Evolutionary conservation across 2,329 filamentous ascomycete genomes (phyloP), one percentile per base, ranked within the genome.

Genomic region (Penicillium polonicum): DNA sequence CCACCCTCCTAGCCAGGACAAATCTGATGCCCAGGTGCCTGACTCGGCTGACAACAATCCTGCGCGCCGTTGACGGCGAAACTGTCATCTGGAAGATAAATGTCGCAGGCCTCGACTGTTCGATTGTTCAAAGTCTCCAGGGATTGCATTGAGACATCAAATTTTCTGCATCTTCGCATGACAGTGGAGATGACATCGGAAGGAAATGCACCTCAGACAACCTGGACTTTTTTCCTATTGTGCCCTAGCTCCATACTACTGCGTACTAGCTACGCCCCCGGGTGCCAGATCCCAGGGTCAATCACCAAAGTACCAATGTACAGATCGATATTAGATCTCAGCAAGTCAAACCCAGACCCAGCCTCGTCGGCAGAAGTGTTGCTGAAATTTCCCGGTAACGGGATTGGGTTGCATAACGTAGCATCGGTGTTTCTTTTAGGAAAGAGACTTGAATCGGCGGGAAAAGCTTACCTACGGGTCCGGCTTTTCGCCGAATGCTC

Each of bases 321-420:
- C 17, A 63, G 63, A 66, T 66, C 61, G 59, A 60, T 48, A 29
- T 43, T 52, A 59, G 63, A 63, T 65, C 58, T 59, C 43, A 42
- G 12, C 43, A 45, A 43, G 27, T 21, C 43, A 36, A 49, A 43
- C 48, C 39, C 46, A 59, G 44, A 52, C 42, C 35, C 23, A 55
- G 48, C 39, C 52, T 44, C 19, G 36, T 19, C 43, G 36, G 55
- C 42, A 49, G 52, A 50, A 54, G 44, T 35, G 49, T 51, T 33
- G 31, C 31, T 36, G 33, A 52, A 61, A 65, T 61, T 61, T 63
- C 64, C 61, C 64, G 62, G 48, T 33, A 29, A 55, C 44, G 48
- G 55, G 58, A 60, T 65, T 61, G 56, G 62, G 64, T 67, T 68
- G 65, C 65, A 65, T 67, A 57, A 63, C 58, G 64, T 63, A 50